Percentiles rank a stretch among this genome's conserved stretches.
Conservation (phyloP, 176 grass and related monocot genomes). For the Oryza glumipatula region DNA sequence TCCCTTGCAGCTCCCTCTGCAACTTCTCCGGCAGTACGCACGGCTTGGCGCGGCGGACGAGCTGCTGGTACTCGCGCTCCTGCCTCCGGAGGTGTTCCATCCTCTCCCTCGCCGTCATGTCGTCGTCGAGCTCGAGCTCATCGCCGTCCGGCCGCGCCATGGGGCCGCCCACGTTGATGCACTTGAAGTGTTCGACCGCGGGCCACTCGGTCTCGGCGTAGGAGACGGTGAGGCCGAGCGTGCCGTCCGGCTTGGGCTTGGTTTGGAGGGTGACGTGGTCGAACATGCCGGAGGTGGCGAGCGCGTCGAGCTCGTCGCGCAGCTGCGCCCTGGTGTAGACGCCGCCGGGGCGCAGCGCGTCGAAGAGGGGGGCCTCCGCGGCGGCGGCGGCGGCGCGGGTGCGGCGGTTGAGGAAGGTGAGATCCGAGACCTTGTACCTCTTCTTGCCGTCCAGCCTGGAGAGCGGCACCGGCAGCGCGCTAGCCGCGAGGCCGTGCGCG, state of each 20-base stretch:
- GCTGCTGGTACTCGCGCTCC: conserved; percentile 83
- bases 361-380: conserved; percentile 77
- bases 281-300: conserved; percentile 89
- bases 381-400: background rate
- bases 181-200: conserved; percentile 69
- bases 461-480: conserved; percentile 59
- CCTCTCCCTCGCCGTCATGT: conserved; percentile 96
- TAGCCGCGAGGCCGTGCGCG: conserved; percentile 48
- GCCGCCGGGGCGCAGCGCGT: conserved; percentile 73
- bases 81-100: conserved; percentile 79
- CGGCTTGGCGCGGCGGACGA: conserved; percentile 57
- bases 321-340: conserved; percentile 93
- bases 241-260: conserved; percentile 88
- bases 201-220: conserved; percentile 84
- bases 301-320: conserved; percentile 78
- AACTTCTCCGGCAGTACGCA: conserved; percentile 70
- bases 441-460: conserved; percentile 83
- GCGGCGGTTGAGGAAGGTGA: conserved; percentile 51
- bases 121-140: conserved; percentile 35
- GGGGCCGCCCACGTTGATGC: conserved; percentile 80
- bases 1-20: conserved; percentile 64
- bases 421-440: conserved; percentile 71
- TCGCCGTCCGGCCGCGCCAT: conserved; percentile 62
- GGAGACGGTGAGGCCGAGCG: conserved; percentile 71
- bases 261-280: conserved; percentile 76